These are phyloP conservation scores for Elaeis guineensis DNA, from an alignment of 176 grass and related monocot species.

Conservation along the genomic window DNA sequence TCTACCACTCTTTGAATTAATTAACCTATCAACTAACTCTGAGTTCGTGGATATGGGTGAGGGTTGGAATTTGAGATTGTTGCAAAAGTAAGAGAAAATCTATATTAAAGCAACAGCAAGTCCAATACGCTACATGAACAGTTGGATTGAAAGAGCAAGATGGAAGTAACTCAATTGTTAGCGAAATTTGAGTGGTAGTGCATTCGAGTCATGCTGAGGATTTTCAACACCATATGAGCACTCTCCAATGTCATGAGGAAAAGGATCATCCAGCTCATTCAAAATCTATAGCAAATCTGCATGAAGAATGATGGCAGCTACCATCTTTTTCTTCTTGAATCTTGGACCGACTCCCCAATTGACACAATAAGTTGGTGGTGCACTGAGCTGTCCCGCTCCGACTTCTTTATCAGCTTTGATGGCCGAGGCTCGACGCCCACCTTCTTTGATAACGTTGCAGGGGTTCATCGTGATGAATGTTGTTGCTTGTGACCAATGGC, in stretches of 20 bases:
- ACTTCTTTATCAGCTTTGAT: constrained; percentile 19
- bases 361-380: constrained; percentile 40
- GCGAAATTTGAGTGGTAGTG: constrained; percentile 96
- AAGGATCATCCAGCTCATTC: constrained; percentile 55
- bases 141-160: constrained; percentile 2
- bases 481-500: background rate
- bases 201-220: constrained; percentile 71
- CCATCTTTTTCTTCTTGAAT: constrained; percentile 40
- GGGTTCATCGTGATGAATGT: constrained; percentile 19
- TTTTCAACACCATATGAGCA: constrained; percentile 73
- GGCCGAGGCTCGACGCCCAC: constrained; percentile 12
- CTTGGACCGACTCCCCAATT: constrained; percentile 30
- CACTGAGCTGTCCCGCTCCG: constrained; percentile 17
- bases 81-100: no score
- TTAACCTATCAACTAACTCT: no score
- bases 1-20: no score
- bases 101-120: no score
- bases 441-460: background rate
- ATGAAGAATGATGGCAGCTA: constrained; percentile 16
- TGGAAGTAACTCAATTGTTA: constrained; percentile 52
- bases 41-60: no score
- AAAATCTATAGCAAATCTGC: constrained; percentile 53
- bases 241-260: constrained; percentile 61
- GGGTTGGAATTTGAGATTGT: no score
- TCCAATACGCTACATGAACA: no score